Evolutionary conservation across 2,329 filamentous ascomycete genomes (phyloP).

Genomic region (Sporothrix pseudoabietina): DNA sequence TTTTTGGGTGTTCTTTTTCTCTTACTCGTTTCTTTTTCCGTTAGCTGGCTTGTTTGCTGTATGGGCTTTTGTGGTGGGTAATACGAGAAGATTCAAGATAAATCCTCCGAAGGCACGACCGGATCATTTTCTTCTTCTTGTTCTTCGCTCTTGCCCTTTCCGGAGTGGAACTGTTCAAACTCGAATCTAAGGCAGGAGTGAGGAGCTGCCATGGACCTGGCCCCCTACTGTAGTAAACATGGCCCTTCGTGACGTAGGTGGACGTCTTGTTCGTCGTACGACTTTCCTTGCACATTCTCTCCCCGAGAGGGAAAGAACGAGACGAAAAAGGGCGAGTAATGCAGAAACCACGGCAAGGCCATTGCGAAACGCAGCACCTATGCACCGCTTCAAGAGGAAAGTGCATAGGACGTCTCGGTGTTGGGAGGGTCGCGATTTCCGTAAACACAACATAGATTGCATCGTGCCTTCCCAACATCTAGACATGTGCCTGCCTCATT

Average conservation of each 20-base stretch:
- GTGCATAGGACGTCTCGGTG: background rate
- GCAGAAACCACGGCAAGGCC: background rate
- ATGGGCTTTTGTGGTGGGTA: background rate
- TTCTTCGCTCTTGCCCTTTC: conserved; percentile 1
- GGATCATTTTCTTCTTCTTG: background rate
- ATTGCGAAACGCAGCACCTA: background rate
- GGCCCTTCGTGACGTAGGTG: conserved; percentile 13
- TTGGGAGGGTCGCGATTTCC: background rate
- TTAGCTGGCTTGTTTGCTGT: background rate
- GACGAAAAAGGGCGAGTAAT: background rate
- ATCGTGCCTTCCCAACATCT: background rate
- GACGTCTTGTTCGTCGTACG: background rate
- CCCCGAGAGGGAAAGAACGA: background rate
- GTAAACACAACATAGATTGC: background rate
- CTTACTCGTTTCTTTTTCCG: background rate
- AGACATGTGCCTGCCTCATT: background rate
- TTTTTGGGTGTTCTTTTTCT: background rate
- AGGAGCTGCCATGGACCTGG: background rate
- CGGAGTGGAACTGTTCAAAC: background rate
- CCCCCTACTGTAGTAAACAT: background rate
- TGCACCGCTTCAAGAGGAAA: background rate
- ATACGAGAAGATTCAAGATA: background rate
- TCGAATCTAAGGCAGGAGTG: background rate
- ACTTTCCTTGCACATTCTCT: background rate
- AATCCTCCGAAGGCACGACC: conserved; percentile 2